These are phyloP conservation scores for Peniophora sp. DNA, from an alignment of 1,284 basidiomycete species.

Conservation along the genomic window DNA sequence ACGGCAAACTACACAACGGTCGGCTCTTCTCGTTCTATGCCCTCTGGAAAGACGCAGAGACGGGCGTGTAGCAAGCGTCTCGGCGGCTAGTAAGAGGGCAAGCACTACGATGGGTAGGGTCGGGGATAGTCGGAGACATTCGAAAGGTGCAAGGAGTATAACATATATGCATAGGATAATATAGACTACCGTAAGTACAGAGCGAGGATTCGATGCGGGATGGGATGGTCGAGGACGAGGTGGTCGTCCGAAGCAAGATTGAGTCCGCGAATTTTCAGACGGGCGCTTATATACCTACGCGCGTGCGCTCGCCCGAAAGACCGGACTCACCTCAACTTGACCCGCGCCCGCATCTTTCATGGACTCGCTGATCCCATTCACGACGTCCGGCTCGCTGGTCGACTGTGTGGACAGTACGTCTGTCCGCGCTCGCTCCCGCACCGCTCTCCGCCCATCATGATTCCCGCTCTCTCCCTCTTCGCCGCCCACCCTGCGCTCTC, in stretches of 20 bases:
- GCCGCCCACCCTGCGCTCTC: constrained; percentile 18
- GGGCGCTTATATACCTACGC: no score
- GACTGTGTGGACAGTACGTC: constrained; percentile 99
- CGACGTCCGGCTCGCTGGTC: constrained; percentile 91
- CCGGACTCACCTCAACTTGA: no score
- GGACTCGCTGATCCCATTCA: constrained; percentile 95
- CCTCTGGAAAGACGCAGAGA: constrained; percentile 15
- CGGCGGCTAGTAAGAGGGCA: constrained; percentile 14
- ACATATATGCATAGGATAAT: no score
- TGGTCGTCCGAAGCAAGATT: neutral
- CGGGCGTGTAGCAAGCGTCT: constrained; percentile 5
- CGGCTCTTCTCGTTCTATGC: constrained; percentile 6
- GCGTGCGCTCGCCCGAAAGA: no score
- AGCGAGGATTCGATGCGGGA: neutral
- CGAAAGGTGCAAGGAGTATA: neutral
- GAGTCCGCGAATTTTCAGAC: no score
- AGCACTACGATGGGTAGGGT: neutral
- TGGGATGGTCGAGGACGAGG: neutral
- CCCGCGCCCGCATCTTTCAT: constrained; percentile 29
- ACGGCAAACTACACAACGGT: neutral
- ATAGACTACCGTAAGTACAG: no score
- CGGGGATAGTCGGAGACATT: neutral
- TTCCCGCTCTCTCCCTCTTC: constrained; percentile 14
- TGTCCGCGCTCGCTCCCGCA: constrained; percentile 45
- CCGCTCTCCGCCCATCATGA: constrained; percentile 29